A percentile compares a stretch with the other conserved stretches of the same genome.
phyloP scores from a whole-genome alignment of 257 asterid genomes.

The Scutellaria baicalensis region DNA sequence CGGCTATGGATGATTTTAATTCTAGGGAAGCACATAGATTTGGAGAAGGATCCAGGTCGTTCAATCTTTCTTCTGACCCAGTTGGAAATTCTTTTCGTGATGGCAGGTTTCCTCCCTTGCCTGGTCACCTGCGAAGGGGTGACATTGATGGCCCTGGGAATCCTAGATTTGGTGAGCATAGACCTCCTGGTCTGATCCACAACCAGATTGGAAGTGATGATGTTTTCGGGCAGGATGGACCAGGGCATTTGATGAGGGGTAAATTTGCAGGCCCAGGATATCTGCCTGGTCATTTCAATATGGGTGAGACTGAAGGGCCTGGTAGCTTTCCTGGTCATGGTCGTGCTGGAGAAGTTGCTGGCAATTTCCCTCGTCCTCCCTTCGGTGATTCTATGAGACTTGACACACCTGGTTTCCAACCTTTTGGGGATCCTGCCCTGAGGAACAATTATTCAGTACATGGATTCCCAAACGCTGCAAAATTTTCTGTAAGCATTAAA shows the following conservation, averaged over 20 bases:
- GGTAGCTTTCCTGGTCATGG: slow-evolving; percentile 50
- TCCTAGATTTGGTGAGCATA: slow-evolving; percentile 52
- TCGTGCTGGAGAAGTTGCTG: slow-evolving; percentile 39
- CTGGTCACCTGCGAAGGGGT: slow-evolving; percentile 49
- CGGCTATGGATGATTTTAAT: slow-evolving; percentile 43
- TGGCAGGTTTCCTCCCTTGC: slow-evolving; percentile 39
- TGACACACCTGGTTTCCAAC: slow-evolving; percentile 38
- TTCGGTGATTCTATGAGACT: slow-evolving; percentile 41
- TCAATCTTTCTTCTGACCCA: slow-evolving; percentile 37
- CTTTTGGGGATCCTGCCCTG: slow-evolving; percentile 54
- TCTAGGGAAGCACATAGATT: slow-evolving; percentile 46
- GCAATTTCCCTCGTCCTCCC: slow-evolving; percentile 37
- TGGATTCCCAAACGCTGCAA: slow-evolving; percentile 41
- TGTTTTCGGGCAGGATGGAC: slow-evolving; percentile 43
- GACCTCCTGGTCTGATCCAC: slow-evolving; percentile 33
- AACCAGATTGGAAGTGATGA: slow-evolving; percentile 38
- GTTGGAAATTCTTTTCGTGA: slow-evolving; percentile 50
- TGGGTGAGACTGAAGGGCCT: slow-evolving; percentile 39
- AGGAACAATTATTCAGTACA: slow-evolving; percentile 49
- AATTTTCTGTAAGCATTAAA: slow-evolving; percentile 40
- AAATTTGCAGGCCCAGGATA: slow-evolving; percentile 45
- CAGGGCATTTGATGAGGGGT: slow-evolving; percentile 36
- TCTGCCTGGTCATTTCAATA: slow-evolving; percentile 35
- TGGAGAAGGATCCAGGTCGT: slow-evolving; percentile 59
- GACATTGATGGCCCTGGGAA: slow-evolving; percentile 43